Conservation (phyloP, 495 filamentous ascomycete species). For the Corynascus novoguineensis region DNA sequence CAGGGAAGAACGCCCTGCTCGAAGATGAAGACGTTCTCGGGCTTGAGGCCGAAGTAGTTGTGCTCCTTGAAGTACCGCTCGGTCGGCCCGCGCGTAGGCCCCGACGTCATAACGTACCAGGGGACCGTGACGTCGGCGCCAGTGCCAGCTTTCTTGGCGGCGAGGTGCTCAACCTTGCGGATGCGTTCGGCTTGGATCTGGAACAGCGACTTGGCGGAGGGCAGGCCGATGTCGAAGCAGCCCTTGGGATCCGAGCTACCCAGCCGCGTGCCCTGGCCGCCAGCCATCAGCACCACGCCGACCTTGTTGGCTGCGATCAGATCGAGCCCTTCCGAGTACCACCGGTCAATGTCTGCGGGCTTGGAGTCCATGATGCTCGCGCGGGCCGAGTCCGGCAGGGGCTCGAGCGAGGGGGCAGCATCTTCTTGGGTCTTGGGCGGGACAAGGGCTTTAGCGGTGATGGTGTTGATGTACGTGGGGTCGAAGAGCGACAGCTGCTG, state of each 20-base stretch:
- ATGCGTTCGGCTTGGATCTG: slow-evolving; percentile 96
- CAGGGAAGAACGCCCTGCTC: slow-evolving; percentile 97
- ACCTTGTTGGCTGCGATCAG: slow-evolving; percentile 85
- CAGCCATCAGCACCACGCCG: slow-evolving; percentile 93
- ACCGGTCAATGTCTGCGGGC: slow-evolving; percentile 68
- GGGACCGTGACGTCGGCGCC: slow-evolving; percentile 65
- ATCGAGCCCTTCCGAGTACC: slow-evolving; percentile 80
- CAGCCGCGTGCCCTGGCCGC: slow-evolving; percentile 90
- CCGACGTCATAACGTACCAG: slow-evolving; percentile 99
- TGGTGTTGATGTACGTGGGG: slow-evolving; percentile 73
- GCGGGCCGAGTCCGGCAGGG: slow-evolving; percentile 79
- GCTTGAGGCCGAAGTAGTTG: slow-evolving; percentile 80
- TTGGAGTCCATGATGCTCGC: slow-evolving; percentile 92
- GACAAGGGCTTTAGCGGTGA: slow-evolving; percentile 75
- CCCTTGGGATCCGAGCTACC: slow-evolving; percentile 96
- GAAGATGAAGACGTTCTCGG: slow-evolving; percentile 85
- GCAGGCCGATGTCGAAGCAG: slow-evolving; percentile 90
- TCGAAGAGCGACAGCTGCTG: slow-evolving; percentile 77
- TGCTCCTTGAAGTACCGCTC: slow-evolving; percentile 88
- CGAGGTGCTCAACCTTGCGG: slow-evolving; percentile 74
- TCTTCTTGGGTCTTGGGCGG: slow-evolving; percentile 57
- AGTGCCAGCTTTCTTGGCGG: slow-evolving; percentile 58
- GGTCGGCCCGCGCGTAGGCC: slow-evolving; percentile 87
- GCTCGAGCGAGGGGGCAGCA: slow-evolving; percentile 60
- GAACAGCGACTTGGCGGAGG: slow-evolving; percentile 90